Evolutionary conservation across 768 basidiomycete genomes (phyloP).

Genomic region (Pleurotus salmoneostramineus): DNA sequence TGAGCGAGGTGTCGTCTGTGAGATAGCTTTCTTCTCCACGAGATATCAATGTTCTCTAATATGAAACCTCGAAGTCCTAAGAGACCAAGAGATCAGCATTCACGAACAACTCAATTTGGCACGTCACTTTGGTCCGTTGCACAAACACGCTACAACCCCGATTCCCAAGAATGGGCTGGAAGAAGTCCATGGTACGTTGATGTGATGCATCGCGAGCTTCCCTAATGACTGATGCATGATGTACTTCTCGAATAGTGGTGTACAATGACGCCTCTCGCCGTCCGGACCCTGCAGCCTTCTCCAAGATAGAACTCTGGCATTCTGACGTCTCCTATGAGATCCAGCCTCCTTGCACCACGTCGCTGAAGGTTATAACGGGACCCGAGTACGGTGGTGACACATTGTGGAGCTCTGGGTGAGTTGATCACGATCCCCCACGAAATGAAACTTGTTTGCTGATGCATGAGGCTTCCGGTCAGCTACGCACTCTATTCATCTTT

Average conservation of each 20-base stretch:
- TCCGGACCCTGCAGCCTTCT: slow-evolving; percentile 61
- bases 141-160: slow-evolving; percentile 81
- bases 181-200: slow-evolving; percentile 62
- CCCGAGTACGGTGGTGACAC: slow-evolving; percentile 79
- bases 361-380: slow-evolving; percentile 66
- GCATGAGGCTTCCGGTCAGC: slow-evolving; percentile 26
- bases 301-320: slow-evolving; percentile 78
- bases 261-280: slow-evolving; percentile 65
- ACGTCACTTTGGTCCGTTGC: slow-evolving; percentile 69
- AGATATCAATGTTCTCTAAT: neutral
- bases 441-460: neutral
- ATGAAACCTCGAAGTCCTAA: slow-evolving; percentile 50
- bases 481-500: slow-evolving; percentile 83
- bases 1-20: slow-evolving; percentile 75
- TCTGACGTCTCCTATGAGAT: slow-evolving; percentile 81
- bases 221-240: neutral
- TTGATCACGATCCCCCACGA: neutral
- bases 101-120: slow-evolving; percentile 70
- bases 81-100: slow-evolving; percentile 67
- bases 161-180: slow-evolving; percentile 72
- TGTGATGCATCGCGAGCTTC: neutral
- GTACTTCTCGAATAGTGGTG: slow-evolving; percentile 43
- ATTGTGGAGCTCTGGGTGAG: slow-evolving; percentile 75
- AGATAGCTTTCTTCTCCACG: slow-evolving; percentile 18
- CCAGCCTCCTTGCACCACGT: slow-evolving; percentile 78